Conservation (phyloP, 139 green algal species). For the Micractinium conductrix region DNA sequence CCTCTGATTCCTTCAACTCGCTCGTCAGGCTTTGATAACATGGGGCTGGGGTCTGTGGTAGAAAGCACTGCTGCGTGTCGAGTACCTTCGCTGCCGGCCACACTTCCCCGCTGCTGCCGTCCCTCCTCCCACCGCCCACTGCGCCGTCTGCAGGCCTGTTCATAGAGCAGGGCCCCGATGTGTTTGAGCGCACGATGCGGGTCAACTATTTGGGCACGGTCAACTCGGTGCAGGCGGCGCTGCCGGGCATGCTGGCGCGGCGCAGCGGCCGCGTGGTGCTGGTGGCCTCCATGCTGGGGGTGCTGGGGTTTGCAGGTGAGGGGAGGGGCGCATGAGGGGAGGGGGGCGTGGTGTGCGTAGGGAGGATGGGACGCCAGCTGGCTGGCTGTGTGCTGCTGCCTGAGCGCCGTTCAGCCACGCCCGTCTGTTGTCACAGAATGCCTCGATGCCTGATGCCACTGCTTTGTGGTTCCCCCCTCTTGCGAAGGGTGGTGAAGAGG, state of each 20-base stretch:
- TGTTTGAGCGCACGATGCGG: constrained; percentile 64
- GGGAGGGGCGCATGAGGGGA: background rate
- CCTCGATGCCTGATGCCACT: too few relatives aligned
- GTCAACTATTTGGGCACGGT: constrained; percentile 88
- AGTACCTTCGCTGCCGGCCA: background rate
- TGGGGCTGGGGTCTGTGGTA: background rate
- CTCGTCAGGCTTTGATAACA: too few relatives aligned
- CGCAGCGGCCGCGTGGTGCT: constrained; percentile 72
- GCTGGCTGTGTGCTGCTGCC: too few relatives aligned
- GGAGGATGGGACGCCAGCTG: too few relatives aligned
- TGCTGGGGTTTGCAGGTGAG: constrained; percentile 55
- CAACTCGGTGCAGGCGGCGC: constrained; percentile 61
- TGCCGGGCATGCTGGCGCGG: constrained; percentile 73
- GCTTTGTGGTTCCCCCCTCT: too few relatives aligned
- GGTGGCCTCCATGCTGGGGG: constrained; percentile 62
- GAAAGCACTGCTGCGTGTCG: background rate
- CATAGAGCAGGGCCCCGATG: constrained; percentile 57
- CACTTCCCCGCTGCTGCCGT: background rate
- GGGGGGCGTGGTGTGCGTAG: background rate
- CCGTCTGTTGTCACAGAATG: too few relatives aligned
- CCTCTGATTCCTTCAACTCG: too few relatives aligned
- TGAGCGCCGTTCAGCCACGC: too few relatives aligned
- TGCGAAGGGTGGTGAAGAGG: too few relatives aligned
- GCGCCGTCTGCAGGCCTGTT: constrained; percentile 65
- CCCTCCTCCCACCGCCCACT: background rate